Conservation (phyloP, 2,329 filamentous ascomycete genomes). For the Parastagonospora nodorum region DNA sequence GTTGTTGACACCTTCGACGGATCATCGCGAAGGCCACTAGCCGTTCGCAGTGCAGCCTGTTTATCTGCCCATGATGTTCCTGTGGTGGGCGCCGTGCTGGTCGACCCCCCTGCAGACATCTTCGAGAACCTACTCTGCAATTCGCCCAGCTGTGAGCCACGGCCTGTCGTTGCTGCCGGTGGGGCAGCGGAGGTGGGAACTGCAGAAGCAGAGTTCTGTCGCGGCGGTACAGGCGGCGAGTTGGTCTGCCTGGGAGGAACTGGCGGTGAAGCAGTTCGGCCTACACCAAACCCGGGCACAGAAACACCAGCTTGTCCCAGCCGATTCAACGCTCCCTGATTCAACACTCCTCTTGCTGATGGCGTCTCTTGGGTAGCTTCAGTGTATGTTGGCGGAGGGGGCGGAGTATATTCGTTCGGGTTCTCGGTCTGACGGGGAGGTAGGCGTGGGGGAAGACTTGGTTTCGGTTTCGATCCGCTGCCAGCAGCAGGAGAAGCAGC, state of each 20-base stretch:
- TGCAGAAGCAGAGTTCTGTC: conserved; percentile 34
- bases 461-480: conserved; percentile 51
- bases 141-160: conserved; percentile 62
- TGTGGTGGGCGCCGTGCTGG: conserved; percentile 42
- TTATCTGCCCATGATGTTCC: conserved; percentile 69
- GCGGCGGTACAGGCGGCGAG: conserved; percentile 39
- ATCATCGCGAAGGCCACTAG: conserved; percentile 63
- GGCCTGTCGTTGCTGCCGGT: conserved; percentile 22
- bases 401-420: conserved; percentile 50
- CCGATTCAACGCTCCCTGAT: conserved; percentile 66
- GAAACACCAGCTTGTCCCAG: conserved; percentile 76
- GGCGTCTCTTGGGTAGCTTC: conserved; percentile 42
- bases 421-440: conserved; percentile 69
- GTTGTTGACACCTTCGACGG: conserved; percentile 65
- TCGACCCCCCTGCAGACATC: conserved; percentile 41
- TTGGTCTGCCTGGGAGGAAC: not conserved
- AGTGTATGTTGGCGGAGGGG: conserved; percentile 56
- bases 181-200: conserved; percentile 13
- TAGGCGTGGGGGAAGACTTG: conserved; percentile 68
- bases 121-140: conserved; percentile 69
- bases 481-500: conserved; percentile 27
- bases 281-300: conserved; percentile 79
- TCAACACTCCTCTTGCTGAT: conserved; percentile 50
- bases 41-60: conserved; percentile 65
- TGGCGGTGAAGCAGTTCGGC: conserved; percentile 47